phyloP scores from a whole-genome alignment of 1,139 yeast genomes.

The Kurtzmaniella quercitrusa region DNA sequence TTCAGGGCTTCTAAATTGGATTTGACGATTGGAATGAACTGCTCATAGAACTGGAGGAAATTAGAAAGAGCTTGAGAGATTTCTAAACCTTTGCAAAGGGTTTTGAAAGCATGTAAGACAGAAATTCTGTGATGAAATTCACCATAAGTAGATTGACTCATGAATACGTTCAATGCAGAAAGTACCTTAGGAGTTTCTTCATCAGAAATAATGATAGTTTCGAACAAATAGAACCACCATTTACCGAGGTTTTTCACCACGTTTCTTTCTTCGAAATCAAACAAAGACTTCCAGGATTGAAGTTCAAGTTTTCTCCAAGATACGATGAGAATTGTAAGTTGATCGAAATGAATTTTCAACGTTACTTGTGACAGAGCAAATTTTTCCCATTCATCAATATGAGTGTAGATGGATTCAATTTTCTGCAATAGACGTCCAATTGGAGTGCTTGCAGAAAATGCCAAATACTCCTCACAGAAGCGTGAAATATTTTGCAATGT shows the following conservation, averaged over 20 bases:
- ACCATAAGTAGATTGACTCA: constrained; percentile 74
- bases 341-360: constrained; percentile 49
- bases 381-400: constrained; percentile 88
- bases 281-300: constrained; percentile 77
- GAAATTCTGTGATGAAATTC: constrained; percentile 59
- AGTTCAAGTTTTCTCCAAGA: constrained; percentile 89
- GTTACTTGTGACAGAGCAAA: constrained; percentile 82
- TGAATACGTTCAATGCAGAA: constrained; percentile 70
- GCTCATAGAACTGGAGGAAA: constrained; percentile 61
- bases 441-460: constrained; percentile 63
- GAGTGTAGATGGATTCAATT: constrained; percentile 80
- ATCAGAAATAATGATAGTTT: constrained; percentile 56
- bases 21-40: constrained; percentile 49
- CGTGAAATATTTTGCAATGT: constrained; percentile 66
- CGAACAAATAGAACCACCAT: constrained; percentile 93
- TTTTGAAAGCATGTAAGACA: constrained; percentile 57
- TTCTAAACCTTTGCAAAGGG: constrained; percentile 12
- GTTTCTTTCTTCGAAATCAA: constrained; percentile 58
- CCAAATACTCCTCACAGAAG: constrained; percentile 65
- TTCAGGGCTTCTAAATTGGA: constrained; percentile 43
- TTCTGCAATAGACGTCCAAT: constrained; percentile 75
- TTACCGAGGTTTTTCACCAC: constrained; percentile 55
- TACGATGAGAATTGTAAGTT: constrained; percentile 66
- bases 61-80: constrained; percentile 50
- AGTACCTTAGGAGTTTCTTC: constrained; percentile 39